Conservation (phyloP, 768 basidiomycete genomes). For the Hemileccinum impolitum region DNA sequence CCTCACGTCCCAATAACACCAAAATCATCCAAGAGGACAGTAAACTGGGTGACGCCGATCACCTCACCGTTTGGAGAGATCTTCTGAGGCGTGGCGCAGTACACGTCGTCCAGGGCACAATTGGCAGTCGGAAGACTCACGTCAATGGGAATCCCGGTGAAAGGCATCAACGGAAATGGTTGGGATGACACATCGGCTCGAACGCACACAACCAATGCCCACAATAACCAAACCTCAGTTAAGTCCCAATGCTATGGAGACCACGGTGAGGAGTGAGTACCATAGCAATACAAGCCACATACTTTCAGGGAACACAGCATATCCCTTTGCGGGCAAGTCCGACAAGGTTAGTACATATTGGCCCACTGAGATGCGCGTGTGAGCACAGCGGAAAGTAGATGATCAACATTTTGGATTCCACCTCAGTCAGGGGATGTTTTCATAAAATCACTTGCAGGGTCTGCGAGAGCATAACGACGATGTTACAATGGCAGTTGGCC, state of each 20-base stretch:
- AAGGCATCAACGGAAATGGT: background rate
- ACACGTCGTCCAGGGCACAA: conserved; percentile 80
- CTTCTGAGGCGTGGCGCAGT: conserved; percentile 77
- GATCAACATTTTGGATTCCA: too few relatives aligned
- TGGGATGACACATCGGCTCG: background rate
- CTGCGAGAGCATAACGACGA: background rate
- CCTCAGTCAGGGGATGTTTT: too few relatives aligned
- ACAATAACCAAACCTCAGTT: background rate
- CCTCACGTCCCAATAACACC: conserved; percentile 51
- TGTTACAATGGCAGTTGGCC: background rate
- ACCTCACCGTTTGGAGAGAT: conserved; percentile 50
- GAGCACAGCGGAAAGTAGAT: background rate
- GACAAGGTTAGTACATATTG: background rate
- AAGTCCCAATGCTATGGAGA: background rate
- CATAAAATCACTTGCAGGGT: background rate
- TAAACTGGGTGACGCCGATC: conserved; percentile 87
- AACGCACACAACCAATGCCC: background rate
- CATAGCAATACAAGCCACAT: too few relatives aligned
- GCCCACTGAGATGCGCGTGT: background rate
- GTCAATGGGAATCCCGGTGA: background rate
- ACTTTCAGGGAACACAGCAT: background rate
- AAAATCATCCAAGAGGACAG: conserved; percentile 61
- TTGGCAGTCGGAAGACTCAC: conserved; percentile 26
- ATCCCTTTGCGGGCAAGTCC: background rate
- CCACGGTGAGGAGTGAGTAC: background rate